Conservation (phyloP, 306 rosid species). For the Dryas drummondii region DNA sequence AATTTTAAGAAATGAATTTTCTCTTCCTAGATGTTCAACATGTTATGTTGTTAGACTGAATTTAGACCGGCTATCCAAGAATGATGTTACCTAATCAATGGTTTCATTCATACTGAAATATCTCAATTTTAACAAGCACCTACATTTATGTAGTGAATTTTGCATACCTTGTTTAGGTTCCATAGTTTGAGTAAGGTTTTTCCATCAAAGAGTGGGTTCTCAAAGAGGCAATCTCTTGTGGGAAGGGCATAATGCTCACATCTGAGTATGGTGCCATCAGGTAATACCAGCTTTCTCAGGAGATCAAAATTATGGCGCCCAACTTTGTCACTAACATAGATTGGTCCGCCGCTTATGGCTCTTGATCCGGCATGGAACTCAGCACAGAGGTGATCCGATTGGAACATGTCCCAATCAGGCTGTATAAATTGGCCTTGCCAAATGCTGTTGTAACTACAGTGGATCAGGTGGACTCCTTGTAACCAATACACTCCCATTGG, state of each 20-base stretch:
- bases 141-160: too few species aligned
- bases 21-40: too few species aligned
- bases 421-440: slow-evolving; percentile 85
- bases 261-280: slow-evolving; percentile 71
- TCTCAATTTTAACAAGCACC: too few species aligned
- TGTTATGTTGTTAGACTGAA: too few species aligned
- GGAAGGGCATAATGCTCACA: slow-evolving; percentile 73
- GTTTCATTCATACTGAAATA: too few species aligned
- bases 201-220: slow-evolving; percentile 61
- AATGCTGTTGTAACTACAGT: slow-evolving; percentile 75
- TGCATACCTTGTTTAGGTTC: slow-evolving; percentile 68
- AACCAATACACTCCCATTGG: slow-evolving; percentile 78
- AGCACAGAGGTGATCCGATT: slow-evolving; percentile 71
- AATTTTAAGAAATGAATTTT: too few species aligned
- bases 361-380: slow-evolving; percentile 78
- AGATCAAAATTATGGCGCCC: slow-evolving; percentile 71
- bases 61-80: too few species aligned
- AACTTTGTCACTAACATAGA: slow-evolving; percentile 64
- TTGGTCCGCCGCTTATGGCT: slow-evolving; percentile 76
- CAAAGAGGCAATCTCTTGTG: slow-evolving; percentile 78
- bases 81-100: too few species aligned
- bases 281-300: slow-evolving; percentile 60
- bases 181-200: slow-evolving; percentile 68
- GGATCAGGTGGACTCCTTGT: slow-evolving; percentile 83
- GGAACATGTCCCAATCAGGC: slow-evolving; percentile 95